Evolutionary conservation across 2,329 filamentous ascomycete genomes (phyloP).

Genomic region (Cytospora chrysosperma): DNA sequence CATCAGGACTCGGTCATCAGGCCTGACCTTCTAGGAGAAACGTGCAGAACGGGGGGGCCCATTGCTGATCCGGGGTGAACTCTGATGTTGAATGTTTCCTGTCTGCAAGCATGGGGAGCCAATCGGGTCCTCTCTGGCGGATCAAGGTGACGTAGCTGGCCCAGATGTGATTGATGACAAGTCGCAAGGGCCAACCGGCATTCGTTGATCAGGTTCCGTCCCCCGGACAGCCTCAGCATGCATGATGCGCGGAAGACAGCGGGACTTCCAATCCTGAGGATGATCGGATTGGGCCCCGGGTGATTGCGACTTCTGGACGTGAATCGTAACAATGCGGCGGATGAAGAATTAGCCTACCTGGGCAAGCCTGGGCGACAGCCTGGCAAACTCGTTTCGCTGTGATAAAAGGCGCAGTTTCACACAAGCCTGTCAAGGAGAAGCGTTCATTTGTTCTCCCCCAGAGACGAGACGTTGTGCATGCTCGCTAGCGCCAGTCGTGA

Average conservation of each 20-base stretch:
- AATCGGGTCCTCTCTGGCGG: not conserved
- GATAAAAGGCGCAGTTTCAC: not conserved
- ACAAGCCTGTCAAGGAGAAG: too few relatives aligned
- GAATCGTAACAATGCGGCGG: not conserved
- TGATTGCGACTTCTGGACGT: not conserved
- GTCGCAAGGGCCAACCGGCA: not conserved
- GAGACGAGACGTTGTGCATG: conserved; percentile 12
- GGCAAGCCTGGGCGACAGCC: too few relatives aligned
- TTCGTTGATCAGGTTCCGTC: not conserved
- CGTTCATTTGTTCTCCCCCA: not conserved
- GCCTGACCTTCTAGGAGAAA: not conserved
- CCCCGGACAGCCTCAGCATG: not conserved
- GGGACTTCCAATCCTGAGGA: not conserved
- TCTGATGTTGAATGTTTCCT: not conserved
- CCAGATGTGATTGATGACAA: not conserved
- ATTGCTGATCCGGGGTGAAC: not conserved
- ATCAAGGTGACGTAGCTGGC: not conserved
- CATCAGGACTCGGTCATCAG: not conserved
- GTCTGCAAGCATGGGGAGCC: not conserved
- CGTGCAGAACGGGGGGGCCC: too few relatives aligned
- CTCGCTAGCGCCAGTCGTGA: conserved; percentile 12
- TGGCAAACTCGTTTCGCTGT: not conserved
- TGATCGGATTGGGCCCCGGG: not conserved
- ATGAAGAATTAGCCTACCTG: not conserved
- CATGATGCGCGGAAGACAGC: not conserved